phyloP scores from a whole-genome alignment of 2,329 filamentous ascomycete genomes.

The Pseudogymnoascus sp. region DNA sequence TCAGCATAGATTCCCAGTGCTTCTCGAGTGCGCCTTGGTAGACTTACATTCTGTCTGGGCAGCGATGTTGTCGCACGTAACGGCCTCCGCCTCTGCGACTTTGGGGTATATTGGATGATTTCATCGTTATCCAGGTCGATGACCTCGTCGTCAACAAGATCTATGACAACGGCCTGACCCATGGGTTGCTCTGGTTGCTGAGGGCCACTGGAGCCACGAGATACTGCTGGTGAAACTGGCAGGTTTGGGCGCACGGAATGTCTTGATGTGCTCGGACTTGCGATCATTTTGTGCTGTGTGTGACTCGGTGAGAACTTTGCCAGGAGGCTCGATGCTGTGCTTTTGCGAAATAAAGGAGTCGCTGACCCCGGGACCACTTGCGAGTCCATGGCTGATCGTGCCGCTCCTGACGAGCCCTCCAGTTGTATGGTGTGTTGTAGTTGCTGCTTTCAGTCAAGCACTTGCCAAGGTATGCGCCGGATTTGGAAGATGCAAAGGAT shows the following conservation, averaged over 20 bases:
- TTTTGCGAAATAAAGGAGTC: slow-evolving; percentile 10
- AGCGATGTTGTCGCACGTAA: not conserved
- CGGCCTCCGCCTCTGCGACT: not conserved
- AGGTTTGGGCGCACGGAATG: not conserved
- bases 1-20: not conserved
- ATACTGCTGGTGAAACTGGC: not conserved
- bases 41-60: not conserved
- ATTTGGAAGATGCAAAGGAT: not conserved
- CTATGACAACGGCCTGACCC: not conserved
- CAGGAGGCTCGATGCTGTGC: slow-evolving; percentile 22
- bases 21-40: not conserved
- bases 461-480: not conserved
- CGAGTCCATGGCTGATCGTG: not conserved
- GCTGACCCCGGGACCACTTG: not conserved
- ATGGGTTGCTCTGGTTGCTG: not conserved
- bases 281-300: slow-evolving; percentile 24
- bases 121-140: not conserved
- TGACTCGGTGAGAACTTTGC: slow-evolving; percentile 23
- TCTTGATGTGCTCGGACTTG: not conserved
- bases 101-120: slow-evolving; percentile 8
- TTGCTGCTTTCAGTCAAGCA: slow-evolving; percentile 1
- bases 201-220: not conserved
- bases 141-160: not conserved
- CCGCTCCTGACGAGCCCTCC: not conserved
- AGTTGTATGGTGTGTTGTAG: not conserved